Evolutionary conservation across 495 filamentous ascomycete species (phyloP).

Genomic region (Penicillium psychrofluorescens): DNA sequence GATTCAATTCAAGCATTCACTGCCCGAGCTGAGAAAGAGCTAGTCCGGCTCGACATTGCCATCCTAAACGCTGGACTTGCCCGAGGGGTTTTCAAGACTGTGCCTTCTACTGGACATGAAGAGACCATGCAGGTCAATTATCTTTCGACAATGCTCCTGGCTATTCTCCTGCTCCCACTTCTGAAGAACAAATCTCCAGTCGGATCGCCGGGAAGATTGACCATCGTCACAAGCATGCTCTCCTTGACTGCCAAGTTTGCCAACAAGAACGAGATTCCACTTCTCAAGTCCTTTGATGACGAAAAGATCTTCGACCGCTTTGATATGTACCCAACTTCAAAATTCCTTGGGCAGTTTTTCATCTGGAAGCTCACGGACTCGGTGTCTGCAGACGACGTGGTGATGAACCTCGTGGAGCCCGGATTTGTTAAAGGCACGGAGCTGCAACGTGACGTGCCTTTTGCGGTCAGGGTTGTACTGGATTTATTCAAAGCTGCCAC

Average conservation of each 20-base stretch:
- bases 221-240: slow-evolving; percentile 30
- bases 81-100: slow-evolving; percentile 19
- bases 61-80: slow-evolving; percentile 47
- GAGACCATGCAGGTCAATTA: slow-evolving; percentile 23
- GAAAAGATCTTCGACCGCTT: slow-evolving; percentile 21
- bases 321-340: slow-evolving; percentile 34
- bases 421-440: slow-evolving; percentile 37
- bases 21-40: slow-evolving; percentile 12
- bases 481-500: slow-evolving; percentile 13
- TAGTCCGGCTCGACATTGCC: slow-evolving; percentile 38
- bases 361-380: slow-evolving; percentile 32
- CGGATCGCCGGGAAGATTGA: slow-evolving; percentile 27
- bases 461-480: slow-evolving; percentile 6
- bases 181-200: slow-evolving; percentile 28
- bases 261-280: slow-evolving; percentile 17
- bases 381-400: slow-evolving; percentile 33
- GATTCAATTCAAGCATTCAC: slow-evolving; percentile 36
- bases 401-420: slow-evolving; percentile 42
- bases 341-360: slow-evolving; percentile 35
- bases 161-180: slow-evolving; percentile 41
- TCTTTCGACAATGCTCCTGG: slow-evolving; percentile 40
- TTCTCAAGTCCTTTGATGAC: slow-evolving; percentile 39
- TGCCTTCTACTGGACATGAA: slow-evolving; percentile 34
- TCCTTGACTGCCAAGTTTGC: slow-evolving; percentile 26
- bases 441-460: slow-evolving; percentile 20